Evolutionary conservation across 2,329 filamentous ascomycete species (phyloP).

Genomic region (Aspergillus neoniger): DNA sequence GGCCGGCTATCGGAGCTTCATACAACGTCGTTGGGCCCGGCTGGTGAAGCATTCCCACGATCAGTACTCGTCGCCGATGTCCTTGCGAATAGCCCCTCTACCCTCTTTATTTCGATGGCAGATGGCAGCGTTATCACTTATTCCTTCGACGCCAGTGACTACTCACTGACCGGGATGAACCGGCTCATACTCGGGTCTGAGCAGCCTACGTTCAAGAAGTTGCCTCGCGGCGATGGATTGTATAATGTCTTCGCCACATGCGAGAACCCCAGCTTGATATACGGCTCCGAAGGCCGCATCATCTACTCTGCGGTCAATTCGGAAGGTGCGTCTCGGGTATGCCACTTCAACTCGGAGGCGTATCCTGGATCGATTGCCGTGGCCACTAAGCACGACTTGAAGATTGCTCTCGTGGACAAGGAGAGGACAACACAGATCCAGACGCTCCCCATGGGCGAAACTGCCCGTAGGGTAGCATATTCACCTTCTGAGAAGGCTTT

Average conservation of each 20-base stretch:
- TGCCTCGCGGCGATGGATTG: slow-evolving; percentile 67
- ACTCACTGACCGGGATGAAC: slow-evolving; percentile 70
- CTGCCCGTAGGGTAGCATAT: slow-evolving; percentile 83
- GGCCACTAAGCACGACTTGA: slow-evolving; percentile 73
- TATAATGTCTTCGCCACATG: slow-evolving; percentile 90
- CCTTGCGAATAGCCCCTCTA: slow-evolving; percentile 66
- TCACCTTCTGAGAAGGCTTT: slow-evolving; percentile 77
- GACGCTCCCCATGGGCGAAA: slow-evolving; percentile 74
- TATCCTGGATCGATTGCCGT: slow-evolving; percentile 81
- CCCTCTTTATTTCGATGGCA: slow-evolving; percentile 84
- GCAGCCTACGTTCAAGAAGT: slow-evolving; percentile 75
- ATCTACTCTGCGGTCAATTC: slow-evolving; percentile 93
- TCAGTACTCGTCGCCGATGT: slow-evolving; percentile 79
- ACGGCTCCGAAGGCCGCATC: slow-evolving; percentile 81
- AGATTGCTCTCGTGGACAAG: slow-evolving; percentile 77
- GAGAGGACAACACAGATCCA: slow-evolving; percentile 87
- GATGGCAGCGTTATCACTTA: slow-evolving; percentile 90
- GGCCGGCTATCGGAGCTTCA: slow-evolving; percentile 65
- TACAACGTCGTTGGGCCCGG: slow-evolving; percentile 63
- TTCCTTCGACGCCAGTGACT: slow-evolving; percentile 63
- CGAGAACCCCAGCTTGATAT: slow-evolving; percentile 91
- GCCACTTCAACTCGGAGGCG: slow-evolving; percentile 76
- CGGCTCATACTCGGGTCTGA: slow-evolving; percentile 83
- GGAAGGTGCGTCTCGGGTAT: slow-evolving; percentile 78
- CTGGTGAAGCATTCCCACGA: slow-evolving; percentile 77